Evolutionary conservation across 2,329 filamentous ascomycete species (phyloP).

Genomic region (Simplicillium aogashimaense): DNA sequence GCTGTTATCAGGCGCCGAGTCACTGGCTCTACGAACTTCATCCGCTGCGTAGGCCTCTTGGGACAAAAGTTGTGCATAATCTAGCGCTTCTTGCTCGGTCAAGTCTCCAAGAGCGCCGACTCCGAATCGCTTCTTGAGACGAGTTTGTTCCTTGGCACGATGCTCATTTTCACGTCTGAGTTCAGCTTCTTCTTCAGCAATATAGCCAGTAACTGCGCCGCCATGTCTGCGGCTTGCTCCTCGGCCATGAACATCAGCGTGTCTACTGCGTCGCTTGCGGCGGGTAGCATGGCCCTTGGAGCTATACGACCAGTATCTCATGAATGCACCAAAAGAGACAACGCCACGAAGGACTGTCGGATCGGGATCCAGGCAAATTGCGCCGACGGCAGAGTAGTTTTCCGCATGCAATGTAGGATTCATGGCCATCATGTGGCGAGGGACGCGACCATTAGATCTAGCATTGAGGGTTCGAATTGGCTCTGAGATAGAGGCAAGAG

Average conservation of each 20-base stretch:
- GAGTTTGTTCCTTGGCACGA: conserved; percentile 56
- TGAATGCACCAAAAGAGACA: conserved; percentile 74
- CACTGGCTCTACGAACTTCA: conserved; percentile 43
- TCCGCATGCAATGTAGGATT: conserved; percentile 54
- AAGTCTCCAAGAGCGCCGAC: conserved; percentile 58
- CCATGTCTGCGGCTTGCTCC: conserved; percentile 43
- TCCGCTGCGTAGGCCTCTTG: conserved; percentile 41
- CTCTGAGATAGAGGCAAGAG: conserved; percentile 67
- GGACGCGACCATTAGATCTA: conserved; percentile 70
- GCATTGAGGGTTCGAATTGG: conserved; percentile 83
- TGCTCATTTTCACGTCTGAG: conserved; percentile 63
- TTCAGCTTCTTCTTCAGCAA: conserved; percentile 76
- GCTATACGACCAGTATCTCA: conserved; percentile 92
- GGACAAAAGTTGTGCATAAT: conserved; percentile 57
- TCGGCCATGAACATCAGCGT: conserved; percentile 49
- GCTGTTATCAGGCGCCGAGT: conserved; percentile 37
- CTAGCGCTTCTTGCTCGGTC: conserved; percentile 55
- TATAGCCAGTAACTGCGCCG: conserved; percentile 68
- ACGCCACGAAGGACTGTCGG: conserved; percentile 77
- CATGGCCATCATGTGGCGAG: conserved; percentile 53
- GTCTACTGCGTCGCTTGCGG: conserved; percentile 69
- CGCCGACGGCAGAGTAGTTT: conserved; percentile 72
- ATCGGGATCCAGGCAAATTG: conserved; percentile 80
- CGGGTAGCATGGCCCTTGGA: conserved; percentile 67
- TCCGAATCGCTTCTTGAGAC: conserved; percentile 72